phyloP scores from a whole-genome alignment of 2,329 filamentous ascomycete species.

The Claviceps purpurea region DNA sequence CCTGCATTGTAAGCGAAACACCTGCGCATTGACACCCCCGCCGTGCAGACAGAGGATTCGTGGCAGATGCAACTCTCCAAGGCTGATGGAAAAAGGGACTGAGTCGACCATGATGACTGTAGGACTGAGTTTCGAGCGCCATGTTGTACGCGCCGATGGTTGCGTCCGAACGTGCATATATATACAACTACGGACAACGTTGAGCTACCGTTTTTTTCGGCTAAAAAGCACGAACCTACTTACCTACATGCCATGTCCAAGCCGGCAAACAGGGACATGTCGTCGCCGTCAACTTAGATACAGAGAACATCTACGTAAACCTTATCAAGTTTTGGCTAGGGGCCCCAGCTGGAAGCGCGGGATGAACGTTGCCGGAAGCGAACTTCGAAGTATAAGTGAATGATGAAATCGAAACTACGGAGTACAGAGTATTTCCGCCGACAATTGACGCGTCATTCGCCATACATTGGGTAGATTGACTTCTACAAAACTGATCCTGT shows the following conservation, averaged over 20 bases:
- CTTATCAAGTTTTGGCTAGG: not conserved
- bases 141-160: not conserved
- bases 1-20: conserved; percentile 53
- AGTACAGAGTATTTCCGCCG: not conserved
- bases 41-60: conserved; percentile 63
- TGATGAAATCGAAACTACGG: not conserved
- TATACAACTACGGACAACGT: not conserved
- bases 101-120: not conserved
- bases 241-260: not conserved
- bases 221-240: not conserved
- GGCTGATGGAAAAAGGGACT: not conserved
- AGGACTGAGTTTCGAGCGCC: not conserved
- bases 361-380: not conserved
- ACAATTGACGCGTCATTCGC: not conserved
- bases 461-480: not conserved
- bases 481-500: no score
- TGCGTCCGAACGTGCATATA: not conserved
- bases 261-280: not conserved
- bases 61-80: conserved; percentile 24
- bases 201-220: not conserved
- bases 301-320: no score
- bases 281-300: not conserved
- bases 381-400: not conserved
- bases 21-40: conserved; percentile 51
- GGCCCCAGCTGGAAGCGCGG: not conserved